Conservation (phyloP, 306 rosid genomes). For the Trichosanthes truncata region DNA sequence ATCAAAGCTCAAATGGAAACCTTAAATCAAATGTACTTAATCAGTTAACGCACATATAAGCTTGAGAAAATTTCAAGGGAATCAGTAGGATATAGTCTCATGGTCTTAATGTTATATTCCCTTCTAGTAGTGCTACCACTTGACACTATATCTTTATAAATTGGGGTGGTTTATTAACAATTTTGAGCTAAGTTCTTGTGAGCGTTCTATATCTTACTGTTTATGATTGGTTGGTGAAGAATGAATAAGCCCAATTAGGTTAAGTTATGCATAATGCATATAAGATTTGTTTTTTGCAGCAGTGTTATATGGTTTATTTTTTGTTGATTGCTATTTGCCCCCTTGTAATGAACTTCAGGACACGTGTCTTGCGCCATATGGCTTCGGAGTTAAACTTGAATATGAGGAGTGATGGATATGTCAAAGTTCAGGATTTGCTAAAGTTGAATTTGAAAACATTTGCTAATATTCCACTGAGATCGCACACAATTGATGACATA, state of each 20-base stretch:
- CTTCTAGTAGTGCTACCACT: neutral
- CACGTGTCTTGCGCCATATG: conserved; percentile 83
- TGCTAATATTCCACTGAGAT: conserved; percentile 59
- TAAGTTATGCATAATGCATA: neutral
- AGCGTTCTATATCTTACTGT: neutral
- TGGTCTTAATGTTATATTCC: neutral
- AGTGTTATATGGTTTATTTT: neutral
- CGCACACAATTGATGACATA: conserved; percentile 71
- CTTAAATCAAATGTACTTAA: neutral
- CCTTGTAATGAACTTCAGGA: conserved; percentile 33
- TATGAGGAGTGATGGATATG: conserved; percentile 68
- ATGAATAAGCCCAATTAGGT: neutral
- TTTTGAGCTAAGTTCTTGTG: neutral
- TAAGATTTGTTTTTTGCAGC: neutral
- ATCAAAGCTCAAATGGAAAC: too few species aligned
- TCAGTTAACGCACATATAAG: neutral
- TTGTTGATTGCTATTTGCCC: neutral
- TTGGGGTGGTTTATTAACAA: neutral
- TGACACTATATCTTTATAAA: neutral
- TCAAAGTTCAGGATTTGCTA: conserved; percentile 65
- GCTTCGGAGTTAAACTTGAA: conserved; percentile 69
- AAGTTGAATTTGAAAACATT: conserved; percentile 67
- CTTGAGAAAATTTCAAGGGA: neutral
- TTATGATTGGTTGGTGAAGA: neutral
- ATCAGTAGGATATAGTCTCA: neutral